Evolutionary conservation across 441 rosid genomes (phyloP).

Genomic region (Eutrema salsugineum): DNA sequence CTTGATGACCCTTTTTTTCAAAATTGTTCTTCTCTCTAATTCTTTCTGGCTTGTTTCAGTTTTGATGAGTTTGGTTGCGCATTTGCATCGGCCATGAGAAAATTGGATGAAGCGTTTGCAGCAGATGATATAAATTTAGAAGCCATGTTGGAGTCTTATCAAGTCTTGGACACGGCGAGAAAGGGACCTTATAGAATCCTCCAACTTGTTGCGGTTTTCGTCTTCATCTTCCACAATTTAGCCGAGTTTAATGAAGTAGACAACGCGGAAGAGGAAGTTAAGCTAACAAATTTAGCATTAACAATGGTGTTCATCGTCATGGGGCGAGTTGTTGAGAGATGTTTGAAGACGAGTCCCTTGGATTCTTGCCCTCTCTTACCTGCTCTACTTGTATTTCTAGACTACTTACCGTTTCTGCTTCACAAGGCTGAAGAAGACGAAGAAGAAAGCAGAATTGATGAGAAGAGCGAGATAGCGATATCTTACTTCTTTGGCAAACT

Average conservation of each 20-base stretch:
- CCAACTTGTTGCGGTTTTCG: slow-evolving; percentile 63
- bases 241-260: slow-evolving; percentile 29
- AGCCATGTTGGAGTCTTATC: slow-evolving; percentile 57
- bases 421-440: slow-evolving; percentile 41
- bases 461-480: slow-evolving; percentile 44
- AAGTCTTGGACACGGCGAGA: slow-evolving; percentile 52
- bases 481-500: slow-evolving; percentile 61
- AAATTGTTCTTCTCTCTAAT: slow-evolving; percentile 19
- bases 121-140: slow-evolving; percentile 48
- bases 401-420: slow-evolving; percentile 54
- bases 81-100: slow-evolving; percentile 59
- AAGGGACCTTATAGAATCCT: slow-evolving; percentile 66
- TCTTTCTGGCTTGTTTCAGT: slow-evolving; percentile 41
- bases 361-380: slow-evolving; percentile 64
- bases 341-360: slow-evolving; percentile 43
- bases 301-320: slow-evolving; percentile 51
- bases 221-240: slow-evolving; percentile 55
- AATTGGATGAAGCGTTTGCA: slow-evolving; percentile 52
- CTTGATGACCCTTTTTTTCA: not conserved
- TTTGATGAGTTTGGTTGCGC: slow-evolving; percentile 60
- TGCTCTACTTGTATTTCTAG: slow-evolving; percentile 65
- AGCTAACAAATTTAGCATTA: slow-evolving; percentile 37
- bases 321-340: slow-evolving; percentile 69
- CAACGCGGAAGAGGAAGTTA: slow-evolving; percentile 27
- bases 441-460: slow-evolving; percentile 39